Evolutionary conservation across 2,329 filamentous ascomycete species (phyloP).

Genomic region (Dothistroma septosporum): DNA sequence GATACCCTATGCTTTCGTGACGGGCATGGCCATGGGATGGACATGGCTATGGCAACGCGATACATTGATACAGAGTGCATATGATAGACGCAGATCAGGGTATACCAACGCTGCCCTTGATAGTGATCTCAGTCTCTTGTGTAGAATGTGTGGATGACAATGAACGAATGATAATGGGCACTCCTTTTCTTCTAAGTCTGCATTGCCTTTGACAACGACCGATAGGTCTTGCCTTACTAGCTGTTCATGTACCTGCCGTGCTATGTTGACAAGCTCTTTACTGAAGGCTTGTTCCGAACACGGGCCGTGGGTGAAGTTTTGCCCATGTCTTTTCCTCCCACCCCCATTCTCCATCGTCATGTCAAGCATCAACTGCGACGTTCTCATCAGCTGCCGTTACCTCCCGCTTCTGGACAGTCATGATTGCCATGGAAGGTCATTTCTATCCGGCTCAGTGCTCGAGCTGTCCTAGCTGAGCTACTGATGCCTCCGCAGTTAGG

Average conservation of each 20-base stretch:
- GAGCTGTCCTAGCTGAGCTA: not conserved
- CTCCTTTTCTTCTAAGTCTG: not conserved
- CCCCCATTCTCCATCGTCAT: not conserved
- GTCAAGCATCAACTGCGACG: not conserved
- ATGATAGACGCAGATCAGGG: not conserved
- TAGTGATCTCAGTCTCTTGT: not conserved
- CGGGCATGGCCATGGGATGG: not conserved
- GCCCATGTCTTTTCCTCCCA: not conserved
- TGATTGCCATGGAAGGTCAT: not conserved
- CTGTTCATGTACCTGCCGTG: not conserved
- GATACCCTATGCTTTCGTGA: slow-evolving; percentile 11
- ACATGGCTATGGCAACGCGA: not conserved
- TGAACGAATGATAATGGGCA: not conserved
- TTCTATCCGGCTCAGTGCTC: not conserved
- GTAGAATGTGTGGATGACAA: not conserved
- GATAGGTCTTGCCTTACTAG: too few relatives aligned
- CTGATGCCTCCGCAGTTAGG: not conserved
- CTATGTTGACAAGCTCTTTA: not conserved
- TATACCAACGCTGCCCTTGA: not conserved
- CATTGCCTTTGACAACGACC: not conserved
- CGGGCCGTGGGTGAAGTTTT: not conserved
- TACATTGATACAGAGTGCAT: slow-evolving; percentile 9
- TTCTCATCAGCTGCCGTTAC: not conserved
- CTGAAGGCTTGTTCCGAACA: not conserved
- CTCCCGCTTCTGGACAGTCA: not conserved